A percentile compares a stretch with the other conserved stretches of the same genome.
These are phyloP conservation scores for Diplogelasinospora grovesii DNA, from an alignment of 495 filamentous ascomycete species.

Conservation along the genomic window DNA sequence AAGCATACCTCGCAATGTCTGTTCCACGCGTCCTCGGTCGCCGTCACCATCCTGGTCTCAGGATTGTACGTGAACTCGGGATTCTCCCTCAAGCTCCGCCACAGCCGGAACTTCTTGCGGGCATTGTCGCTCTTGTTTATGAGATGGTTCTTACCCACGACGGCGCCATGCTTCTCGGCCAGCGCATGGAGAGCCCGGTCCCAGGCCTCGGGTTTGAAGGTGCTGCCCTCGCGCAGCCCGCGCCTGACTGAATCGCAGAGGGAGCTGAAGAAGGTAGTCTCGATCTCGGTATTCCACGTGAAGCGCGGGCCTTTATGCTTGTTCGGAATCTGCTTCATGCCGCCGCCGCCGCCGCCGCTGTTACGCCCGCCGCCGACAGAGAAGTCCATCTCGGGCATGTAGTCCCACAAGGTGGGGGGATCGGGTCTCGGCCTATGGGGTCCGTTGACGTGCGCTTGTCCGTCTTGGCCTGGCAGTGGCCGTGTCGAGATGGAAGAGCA, in stretches of 20 bases:
- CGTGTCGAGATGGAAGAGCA: too few species aligned
- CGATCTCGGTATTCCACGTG: slow-evolving; percentile 43
- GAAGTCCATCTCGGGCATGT: slow-evolving; percentile 33
- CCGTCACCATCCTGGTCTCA: slow-evolving; percentile 35
- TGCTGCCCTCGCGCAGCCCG: slow-evolving; percentile 43
- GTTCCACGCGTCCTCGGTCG: slow-evolving; percentile 42
- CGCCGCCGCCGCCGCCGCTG: slow-evolving; percentile 11
- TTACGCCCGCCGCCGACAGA: slow-evolving; percentile 7
- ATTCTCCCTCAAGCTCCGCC: slow-evolving; percentile 44
- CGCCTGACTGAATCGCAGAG: slow-evolving; percentile 43
- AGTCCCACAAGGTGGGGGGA: slow-evolving; percentile 1
- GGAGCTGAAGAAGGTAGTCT: slow-evolving; percentile 45
- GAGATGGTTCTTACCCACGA: slow-evolving; percentile 44
- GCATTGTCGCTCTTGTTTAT: slow-evolving; percentile 51
- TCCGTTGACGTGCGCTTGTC: too few species aligned
- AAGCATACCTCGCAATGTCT: slow-evolving; percentile 42
- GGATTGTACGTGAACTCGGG: slow-evolving; percentile 43
- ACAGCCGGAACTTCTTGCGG: slow-evolving; percentile 48
- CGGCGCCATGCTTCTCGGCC: slow-evolving; percentile 39
- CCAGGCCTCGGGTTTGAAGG: slow-evolving; percentile 48
- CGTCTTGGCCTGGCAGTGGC: too few species aligned
- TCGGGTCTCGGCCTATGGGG: background rate
- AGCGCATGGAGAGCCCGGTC: slow-evolving; percentile 41
- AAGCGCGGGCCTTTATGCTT: slow-evolving; percentile 44
- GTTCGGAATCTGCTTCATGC: slow-evolving; percentile 13